Evolutionary conservation across 2,329 filamentous ascomycete species (phyloP).

Genomic region (Trichophyton equinum): DNA sequence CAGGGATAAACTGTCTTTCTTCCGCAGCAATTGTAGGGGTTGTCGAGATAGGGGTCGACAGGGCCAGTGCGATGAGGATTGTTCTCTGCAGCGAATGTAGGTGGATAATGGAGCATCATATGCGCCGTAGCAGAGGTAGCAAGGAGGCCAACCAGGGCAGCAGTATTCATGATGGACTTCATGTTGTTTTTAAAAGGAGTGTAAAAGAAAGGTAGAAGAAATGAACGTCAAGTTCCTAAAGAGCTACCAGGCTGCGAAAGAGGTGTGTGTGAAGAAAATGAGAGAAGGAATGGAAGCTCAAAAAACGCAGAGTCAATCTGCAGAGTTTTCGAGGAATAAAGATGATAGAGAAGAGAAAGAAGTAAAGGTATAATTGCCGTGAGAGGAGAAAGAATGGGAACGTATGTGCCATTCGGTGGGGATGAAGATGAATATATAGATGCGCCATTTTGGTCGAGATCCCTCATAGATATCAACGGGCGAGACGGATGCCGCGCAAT

Average conservation of each 20-base stretch:
- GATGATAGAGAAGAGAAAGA: neutral
- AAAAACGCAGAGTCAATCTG: neutral
- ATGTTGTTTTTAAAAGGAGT: neutral
- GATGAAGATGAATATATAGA: neutral
- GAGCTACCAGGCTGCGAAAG: neutral
- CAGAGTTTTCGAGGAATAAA: neutral
- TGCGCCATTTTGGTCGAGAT: neutral
- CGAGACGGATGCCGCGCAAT: neutral
- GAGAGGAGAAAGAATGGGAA: neutral
- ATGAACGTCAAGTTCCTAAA: neutral
- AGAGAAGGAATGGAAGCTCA: conserved; percentile 2
- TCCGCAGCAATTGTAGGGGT: conserved; percentile 37
- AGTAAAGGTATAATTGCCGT: neutral
- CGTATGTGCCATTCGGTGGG: neutral
- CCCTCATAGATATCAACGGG: neutral
- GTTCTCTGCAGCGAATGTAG: conserved; percentile 33
- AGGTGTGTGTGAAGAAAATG: neutral
- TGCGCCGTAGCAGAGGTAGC: conserved; percentile 20
- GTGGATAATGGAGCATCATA: conserved; percentile 34
- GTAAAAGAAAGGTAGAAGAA: neutral
- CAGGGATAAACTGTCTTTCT: conserved; percentile 26
- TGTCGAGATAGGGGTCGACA: conserved; percentile 29
- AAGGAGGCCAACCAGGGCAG: neutral
- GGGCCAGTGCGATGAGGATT: conserved; percentile 31
- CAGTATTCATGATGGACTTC: neutral